These are phyloP conservation scores for Cyberlindnera subsufficiens DNA, from an alignment of 805 yeast genomes.

Conservation along the genomic window DNA sequence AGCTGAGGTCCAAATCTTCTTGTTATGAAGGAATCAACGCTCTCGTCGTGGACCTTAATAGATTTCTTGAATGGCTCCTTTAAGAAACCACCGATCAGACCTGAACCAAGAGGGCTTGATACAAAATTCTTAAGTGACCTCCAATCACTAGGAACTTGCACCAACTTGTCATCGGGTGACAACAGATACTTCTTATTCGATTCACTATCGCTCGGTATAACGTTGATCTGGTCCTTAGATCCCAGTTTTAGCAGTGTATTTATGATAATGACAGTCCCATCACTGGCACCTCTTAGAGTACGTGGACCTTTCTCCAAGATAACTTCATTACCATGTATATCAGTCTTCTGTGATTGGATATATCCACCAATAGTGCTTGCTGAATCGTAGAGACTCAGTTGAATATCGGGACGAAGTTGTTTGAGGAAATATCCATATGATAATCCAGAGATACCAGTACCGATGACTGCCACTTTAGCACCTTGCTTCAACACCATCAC, in stretches of 20 bases:
- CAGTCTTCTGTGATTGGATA: constrained; percentile 48
- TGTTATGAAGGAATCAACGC: constrained; percentile 57
- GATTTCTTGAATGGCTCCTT: constrained; percentile 43
- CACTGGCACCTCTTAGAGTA: constrained; percentile 77
- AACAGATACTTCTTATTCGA: constrained; percentile 73
- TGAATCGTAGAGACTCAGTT: constrained; percentile 57
- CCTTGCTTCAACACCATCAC: constrained; percentile 15
- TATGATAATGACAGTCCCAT: constrained; percentile 65
- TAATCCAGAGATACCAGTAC: constrained; percentile 87
- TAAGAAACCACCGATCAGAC: constrained; percentile 37
- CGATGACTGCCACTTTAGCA: constrained; percentile 63
- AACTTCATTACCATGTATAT: constrained; percentile 24
- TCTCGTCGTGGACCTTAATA: constrained; percentile 48
- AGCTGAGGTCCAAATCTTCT: constrained; percentile 60
- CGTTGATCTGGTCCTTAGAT: constrained; percentile 44
- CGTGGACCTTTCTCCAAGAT: constrained; percentile 83
- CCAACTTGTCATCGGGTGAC: constrained; percentile 34
- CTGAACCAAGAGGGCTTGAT: constrained; percentile 38
- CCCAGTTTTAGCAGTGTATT: constrained; percentile 51
- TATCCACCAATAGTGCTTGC: constrained; percentile 67
- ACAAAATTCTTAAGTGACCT: constrained; percentile 30
- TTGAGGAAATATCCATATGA: constrained; percentile 64
- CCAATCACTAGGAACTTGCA: constrained; percentile 47
- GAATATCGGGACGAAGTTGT: constrained; percentile 71
- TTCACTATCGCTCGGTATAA: constrained; percentile 47